Base-by-base conservation (phyloP, 768 basidiomycete genomes). In the Suillus occidentalis region DNA sequence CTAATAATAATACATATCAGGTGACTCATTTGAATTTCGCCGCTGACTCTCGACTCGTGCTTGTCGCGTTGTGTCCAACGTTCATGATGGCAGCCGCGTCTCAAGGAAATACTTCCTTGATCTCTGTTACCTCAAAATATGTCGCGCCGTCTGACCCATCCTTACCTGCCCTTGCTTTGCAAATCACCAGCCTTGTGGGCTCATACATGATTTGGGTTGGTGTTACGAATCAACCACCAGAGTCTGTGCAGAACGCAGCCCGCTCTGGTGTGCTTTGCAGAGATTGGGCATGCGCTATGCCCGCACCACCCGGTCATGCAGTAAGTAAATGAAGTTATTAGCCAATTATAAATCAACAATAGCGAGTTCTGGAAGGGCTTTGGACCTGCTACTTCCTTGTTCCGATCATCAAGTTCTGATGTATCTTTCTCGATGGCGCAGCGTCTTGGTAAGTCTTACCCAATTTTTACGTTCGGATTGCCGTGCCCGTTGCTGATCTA, bases 221-320 rank as follows among this genome's bases (percentile, higher is more conserved):
- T 1, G 79, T 76, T n/a, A 87, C 85, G 22, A 83, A 85, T 34
- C 79, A 77, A 47, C 57, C 73, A 50, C 76, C 78, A 34, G 83
- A 82, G 61, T 79, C 81, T 65, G 82, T 81, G 42, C 77, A 78
- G 60, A 80, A 79, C 62, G 86, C 86, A n/a, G 77, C 84, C 0
- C 73, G 76, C 49, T 77, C 78, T 43, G 92, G 92, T 31, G 80
- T 74, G 52, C 78, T 94, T 62, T 85, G 85, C 70, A 82, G 79
- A 64, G 92, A 95, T 70, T 94, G 92, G 92, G 90, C 89, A 28
- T 91, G 88, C 71, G 92, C 89, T 37, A 92, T 93, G 90, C 91
- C 92, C 28, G 75, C 84, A 20, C 12, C 61, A 63, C 42, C 67
- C 31, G 68, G 71, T 39, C 59, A 53, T 16, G 45, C 56, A 67